Evolutionary conservation across 106 monocot genomes (phyloP).

Genomic region (Agapanthus africanus): DNA sequence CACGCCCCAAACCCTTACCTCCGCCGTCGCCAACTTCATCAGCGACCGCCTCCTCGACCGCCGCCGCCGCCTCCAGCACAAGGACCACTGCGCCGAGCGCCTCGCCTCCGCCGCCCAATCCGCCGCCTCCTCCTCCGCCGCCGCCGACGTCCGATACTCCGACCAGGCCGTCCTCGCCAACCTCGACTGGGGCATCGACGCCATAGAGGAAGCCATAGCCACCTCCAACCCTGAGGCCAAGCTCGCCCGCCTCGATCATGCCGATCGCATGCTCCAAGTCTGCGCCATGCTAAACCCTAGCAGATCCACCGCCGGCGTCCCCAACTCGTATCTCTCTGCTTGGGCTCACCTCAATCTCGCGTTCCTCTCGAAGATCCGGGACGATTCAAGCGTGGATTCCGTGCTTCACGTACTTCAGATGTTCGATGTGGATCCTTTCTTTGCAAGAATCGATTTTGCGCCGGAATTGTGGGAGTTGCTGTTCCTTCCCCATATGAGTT

Average conservation of each 20-base stretch:
- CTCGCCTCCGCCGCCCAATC: conserved; percentile 20
- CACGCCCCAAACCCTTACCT: conserved; percentile 10
- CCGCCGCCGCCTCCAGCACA: conserved; percentile 23
- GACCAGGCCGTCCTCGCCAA: conserved; percentile 51
- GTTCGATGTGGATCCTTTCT: conserved; percentile 46
- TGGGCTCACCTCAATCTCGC: conserved; percentile 57
- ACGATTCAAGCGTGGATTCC: background rate
- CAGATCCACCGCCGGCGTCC: conserved; percentile 40
- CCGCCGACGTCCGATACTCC: conserved; percentile 22
- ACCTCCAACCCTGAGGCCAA: conserved; percentile 32
- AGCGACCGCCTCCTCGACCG: conserved; percentile 29
- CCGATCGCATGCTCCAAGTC: conserved; percentile 50
- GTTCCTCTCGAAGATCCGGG: conserved; percentile 21
- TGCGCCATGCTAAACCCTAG: conserved; percentile 38
- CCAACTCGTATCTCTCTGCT: conserved; percentile 54
- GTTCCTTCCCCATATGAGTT: conserved; percentile 55
- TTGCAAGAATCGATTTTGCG: conserved; percentile 44
- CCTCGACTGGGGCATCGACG: conserved; percentile 63
- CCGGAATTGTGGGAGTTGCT: conserved; percentile 43
- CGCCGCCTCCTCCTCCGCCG: conserved; percentile 1
- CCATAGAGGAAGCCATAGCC: conserved; percentile 41
- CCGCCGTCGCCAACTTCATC: conserved; percentile 36
- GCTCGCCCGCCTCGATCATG: conserved; percentile 54
- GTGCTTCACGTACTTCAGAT: conserved; percentile 22
- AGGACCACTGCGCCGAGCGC: conserved; percentile 49